Percentiles rank a stretch among this genome's conserved stretches.
These are phyloP conservation scores for Cladosporium sp. DNA, from an alignment of 2,329 filamentous ascomycete genomes.

Conservation along the genomic window DNA sequence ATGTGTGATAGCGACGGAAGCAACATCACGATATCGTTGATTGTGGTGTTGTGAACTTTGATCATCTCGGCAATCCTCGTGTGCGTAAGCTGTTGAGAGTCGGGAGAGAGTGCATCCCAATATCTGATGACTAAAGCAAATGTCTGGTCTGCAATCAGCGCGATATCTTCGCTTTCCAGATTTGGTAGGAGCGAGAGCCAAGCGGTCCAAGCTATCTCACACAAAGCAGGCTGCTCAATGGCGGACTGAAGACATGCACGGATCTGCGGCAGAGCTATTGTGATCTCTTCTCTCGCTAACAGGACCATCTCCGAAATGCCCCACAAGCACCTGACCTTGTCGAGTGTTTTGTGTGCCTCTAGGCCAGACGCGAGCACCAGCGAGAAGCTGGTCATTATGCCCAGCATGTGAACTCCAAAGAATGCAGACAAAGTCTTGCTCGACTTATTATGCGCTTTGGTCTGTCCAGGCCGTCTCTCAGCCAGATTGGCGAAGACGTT, in stretches of 20 bases:
- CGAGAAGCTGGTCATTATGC: slow-evolving; percentile 80
- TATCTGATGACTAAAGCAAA: slow-evolving; percentile 83
- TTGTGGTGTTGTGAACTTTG: slow-evolving; percentile 58
- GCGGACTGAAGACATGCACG: slow-evolving; percentile 89
- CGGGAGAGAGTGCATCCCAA: slow-evolving; percentile 68
- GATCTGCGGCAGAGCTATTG: slow-evolving; percentile 84
- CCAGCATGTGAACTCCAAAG: slow-evolving; percentile 79
- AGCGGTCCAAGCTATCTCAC: slow-evolving; percentile 75
- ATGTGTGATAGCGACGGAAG: slow-evolving; percentile 78
- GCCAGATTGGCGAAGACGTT: slow-evolving; percentile 49
- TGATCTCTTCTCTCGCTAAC: slow-evolving; percentile 70
- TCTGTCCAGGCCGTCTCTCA: slow-evolving; percentile 48
- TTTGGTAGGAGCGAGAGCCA: slow-evolving; percentile 78
- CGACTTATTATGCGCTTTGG: slow-evolving; percentile 48
- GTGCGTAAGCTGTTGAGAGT: slow-evolving; percentile 61
- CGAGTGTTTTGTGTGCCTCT: slow-evolving; percentile 37
- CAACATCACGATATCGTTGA: slow-evolving; percentile 69
- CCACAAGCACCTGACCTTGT: slow-evolving; percentile 75
- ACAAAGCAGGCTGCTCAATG: slow-evolving; percentile 71
- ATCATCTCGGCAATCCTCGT: slow-evolving; percentile 66
- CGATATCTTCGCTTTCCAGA: slow-evolving; percentile 76
- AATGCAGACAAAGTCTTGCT: slow-evolving; percentile 68
- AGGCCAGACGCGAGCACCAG: slow-evolving; percentile 68
- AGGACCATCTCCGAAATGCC: slow-evolving; percentile 87
- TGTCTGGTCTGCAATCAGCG: slow-evolving; percentile 79